Evolutionary conservation across 371 early-diverging fungal genomes (phyloP).

Genomic region (Rhizomucor pusillus): DNA sequence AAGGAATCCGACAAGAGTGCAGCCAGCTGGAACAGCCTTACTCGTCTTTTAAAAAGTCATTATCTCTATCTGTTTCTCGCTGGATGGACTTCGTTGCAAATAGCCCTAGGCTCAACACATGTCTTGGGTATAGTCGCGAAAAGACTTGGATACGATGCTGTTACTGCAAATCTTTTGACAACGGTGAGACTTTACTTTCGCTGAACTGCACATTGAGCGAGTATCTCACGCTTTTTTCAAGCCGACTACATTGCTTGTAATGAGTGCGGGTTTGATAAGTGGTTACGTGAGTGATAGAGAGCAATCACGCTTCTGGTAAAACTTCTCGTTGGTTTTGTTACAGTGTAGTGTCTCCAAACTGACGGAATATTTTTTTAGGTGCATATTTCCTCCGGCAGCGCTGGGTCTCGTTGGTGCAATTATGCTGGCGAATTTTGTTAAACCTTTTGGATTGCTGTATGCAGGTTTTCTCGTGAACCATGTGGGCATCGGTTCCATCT

Average conservation of each 20-base stretch:
- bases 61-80: constrained; percentile 37
- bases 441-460: constrained; percentile 42
- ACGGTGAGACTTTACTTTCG: too few species aligned
- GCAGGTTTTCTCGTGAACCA: constrained; percentile 34
- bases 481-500: constrained; percentile 32
- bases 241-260: constrained; percentile 44
- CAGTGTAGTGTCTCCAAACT: too few species aligned
- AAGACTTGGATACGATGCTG: constrained; percentile 45
- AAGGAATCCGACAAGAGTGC: neutral
- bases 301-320: constrained; percentile 34
- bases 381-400: constrained; percentile 29
- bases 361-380: too few species aligned
- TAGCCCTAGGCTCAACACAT: constrained; percentile 32
- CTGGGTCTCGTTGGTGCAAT: constrained; percentile 32
- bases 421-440: constrained; percentile 37
- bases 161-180: constrained; percentile 43
- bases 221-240: too few species aligned
- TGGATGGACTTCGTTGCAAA: constrained; percentile 39
- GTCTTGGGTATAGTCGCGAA: constrained; percentile 45
- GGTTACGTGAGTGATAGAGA: constrained; percentile 41
- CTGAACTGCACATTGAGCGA: too few species aligned
- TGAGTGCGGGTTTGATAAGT: constrained; percentile 35
- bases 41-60: constrained; percentile 6
- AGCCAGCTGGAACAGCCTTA: neutral
- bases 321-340: neutral